Evolutionary conservation across 1,284 basidiomycete genomes (phyloP).

Genomic region (Cryptococcus depauperatus): DNA sequence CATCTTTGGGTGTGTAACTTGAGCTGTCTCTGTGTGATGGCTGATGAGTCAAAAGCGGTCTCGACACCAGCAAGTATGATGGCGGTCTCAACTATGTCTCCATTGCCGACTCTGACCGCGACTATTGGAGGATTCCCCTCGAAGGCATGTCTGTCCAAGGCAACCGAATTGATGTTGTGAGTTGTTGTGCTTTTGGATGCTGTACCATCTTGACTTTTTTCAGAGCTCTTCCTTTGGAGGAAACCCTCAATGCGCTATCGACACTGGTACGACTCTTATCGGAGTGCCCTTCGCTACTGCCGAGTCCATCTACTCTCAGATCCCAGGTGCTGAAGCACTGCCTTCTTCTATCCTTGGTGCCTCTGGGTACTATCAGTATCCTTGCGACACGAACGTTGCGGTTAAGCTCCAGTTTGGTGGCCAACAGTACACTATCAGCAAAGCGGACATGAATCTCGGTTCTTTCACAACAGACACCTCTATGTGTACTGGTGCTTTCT

Average conservation of each 20-base stretch:
- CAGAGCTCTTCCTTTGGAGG: not conserved
- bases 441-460: conserved; percentile 68
- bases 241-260: conserved; percentile 42
- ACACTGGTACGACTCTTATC: conserved; percentile 77
- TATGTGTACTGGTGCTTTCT: conserved; percentile 77
- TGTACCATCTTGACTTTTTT: not conserved
- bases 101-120: conserved; percentile 40
- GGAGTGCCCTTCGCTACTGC: conserved; percentile 66
- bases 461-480: conserved; percentile 42
- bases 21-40: not conserved
- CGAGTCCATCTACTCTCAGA: conserved; percentile 60
- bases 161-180: conserved; percentile 33
- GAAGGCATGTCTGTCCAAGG: conserved; percentile 46
- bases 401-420: conserved; percentile 65
- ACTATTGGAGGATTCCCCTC: conserved; percentile 50
- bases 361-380: conserved; percentile 61
- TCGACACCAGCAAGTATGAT: conserved; percentile 62
- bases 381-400: conserved; percentile 63
- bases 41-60: conserved; percentile 12
- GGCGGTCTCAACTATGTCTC: conserved; percentile 72
- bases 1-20: conserved; percentile 51
- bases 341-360: conserved; percentile 50
- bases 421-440: conserved; percentile 56
- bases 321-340: conserved; percentile 58
- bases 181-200: not conserved